A percentile compares a stretch with the other conserved stretches of the same genome.
phyloP scores from a whole-genome alignment of 768 basidiomycete species.

The Panaeolus papilionaceus region DNA sequence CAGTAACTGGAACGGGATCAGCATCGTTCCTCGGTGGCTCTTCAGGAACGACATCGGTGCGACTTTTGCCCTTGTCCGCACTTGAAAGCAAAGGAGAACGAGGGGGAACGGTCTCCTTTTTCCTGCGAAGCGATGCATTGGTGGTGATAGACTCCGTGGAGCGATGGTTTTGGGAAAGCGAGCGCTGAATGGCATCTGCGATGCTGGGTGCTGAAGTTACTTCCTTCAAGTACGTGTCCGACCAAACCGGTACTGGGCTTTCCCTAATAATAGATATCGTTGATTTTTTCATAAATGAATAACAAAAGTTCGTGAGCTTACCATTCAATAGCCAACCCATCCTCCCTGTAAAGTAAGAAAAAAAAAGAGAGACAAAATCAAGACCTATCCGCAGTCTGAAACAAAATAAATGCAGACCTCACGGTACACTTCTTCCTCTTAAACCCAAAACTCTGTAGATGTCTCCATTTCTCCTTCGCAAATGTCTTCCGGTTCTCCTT shows the following conservation, averaged over 20 bases:
- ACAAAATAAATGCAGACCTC: constrained; percentile 26
- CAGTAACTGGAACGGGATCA: neutral
- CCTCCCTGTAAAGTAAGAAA: constrained; percentile 31
- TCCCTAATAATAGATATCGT: constrained; percentile 23
- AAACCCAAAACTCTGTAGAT: constrained; percentile 30
- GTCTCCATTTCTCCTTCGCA: constrained; percentile 26
- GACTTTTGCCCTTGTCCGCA: neutral
- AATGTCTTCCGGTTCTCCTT: constrained; percentile 28
- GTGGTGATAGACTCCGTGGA: neutral
- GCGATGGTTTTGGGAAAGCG: neutral
- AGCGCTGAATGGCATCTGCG: neutral
- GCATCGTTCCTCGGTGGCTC: neutral
- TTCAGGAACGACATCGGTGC: neutral
- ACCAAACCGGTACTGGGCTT: constrained; percentile 40
- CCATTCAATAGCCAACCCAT: constrained; percentile 45
- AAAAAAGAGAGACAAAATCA: neutral
- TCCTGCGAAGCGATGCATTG: neutral
- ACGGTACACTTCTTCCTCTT: constrained; percentile 29
- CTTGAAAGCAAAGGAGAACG: neutral
- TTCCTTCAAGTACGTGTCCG: constrained; percentile 34
- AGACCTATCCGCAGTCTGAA: neutral
- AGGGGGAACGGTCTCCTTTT: neutral
- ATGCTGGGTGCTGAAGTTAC: neutral
- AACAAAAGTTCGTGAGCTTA: constrained; percentile 16
- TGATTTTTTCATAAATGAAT: neutral